Base-by-base conservation (phyloP, 805 yeast species). In the Kregervanrija delftensis region DNA sequence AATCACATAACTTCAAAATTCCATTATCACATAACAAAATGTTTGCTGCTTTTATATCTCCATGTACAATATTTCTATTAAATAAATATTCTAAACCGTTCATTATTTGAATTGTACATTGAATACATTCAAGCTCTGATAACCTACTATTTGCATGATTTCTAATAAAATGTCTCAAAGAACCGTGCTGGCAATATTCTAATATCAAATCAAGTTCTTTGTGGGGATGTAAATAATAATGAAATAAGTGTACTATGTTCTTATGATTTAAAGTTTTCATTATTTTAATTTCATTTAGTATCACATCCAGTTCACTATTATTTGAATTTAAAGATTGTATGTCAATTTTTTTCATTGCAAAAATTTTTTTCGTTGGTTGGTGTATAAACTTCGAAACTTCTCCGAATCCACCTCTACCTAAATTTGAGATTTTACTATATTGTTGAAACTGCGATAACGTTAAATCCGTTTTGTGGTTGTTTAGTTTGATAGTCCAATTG, bases 351-450 rank as follows among this genome's bases (percentile, higher is more conserved):
- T 60, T 62, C 58, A 59, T 50, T 17, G 65, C 65, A 44, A 36
- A 58, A 4, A 49, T 30, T 9, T 46, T 46, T 1, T 47, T 45
- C 0, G 52, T 38, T 1, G 41, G 40, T 1, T 31, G 12, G 30
- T 56, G 48, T 15, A 34, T 37, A 11, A 52, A 57, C 35, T 59
- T 74, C 62, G 82, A 89, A 4, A 91, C 97, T 35, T 77, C 76
- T 1, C 97, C 98, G 60, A 80, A 89, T 0, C 97, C 97, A 2
- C 99, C 99, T 48, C 77, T 77, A 3, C 98, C 99, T 2, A 93
- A 33, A 3, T 42, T 33, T n/a, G 22, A 17, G 5, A 17, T 17
- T 17, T 17, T 17, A 5, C 22, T 17, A 5, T 17, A 17, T 17
- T 17, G 22, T 17, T 17, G 22, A 17, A 17, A 17, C 22, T 17